phyloP scores from a whole-genome alignment of 2,329 filamentous ascomycete genomes.

The Xylariaceae sp. region DNA sequence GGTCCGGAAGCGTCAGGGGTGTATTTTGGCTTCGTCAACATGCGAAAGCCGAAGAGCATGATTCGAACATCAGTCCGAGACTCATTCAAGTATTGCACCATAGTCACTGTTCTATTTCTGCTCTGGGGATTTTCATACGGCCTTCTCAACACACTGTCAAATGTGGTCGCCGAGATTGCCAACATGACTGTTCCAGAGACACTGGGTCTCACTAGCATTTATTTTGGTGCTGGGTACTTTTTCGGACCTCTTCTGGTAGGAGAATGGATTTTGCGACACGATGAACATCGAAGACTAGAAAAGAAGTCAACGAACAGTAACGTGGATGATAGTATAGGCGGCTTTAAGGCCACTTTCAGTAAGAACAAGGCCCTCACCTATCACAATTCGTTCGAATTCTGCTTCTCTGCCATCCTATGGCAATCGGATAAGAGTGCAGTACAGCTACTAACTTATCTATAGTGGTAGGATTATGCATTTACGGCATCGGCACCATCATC shows the following conservation, averaged over 20 bases:
- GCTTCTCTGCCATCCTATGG: background rate
- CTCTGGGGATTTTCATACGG: conserved; percentile 93
- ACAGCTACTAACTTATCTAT: conserved; percentile 15
- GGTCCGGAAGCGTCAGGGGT: conserved; percentile 51
- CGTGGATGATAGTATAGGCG: conserved; percentile 55
- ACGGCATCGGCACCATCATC: conserved; percentile 78
- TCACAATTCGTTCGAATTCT: background rate
- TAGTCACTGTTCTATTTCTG: conserved; percentile 83
- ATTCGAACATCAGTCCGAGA: conserved; percentile 67
- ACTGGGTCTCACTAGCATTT: conserved; percentile 71
- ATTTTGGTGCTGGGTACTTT: conserved; percentile 74
- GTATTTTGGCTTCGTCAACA: conserved; percentile 81
- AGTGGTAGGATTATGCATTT: conserved; percentile 73
- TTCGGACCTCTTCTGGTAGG: conserved; percentile 73
- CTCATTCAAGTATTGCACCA: conserved; percentile 72
- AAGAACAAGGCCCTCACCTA: conserved; percentile 1
- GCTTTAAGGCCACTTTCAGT: conserved; percentile 80
- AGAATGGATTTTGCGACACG: conserved; percentile 71
- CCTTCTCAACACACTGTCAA: conserved; percentile 81
- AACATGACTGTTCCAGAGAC: conserved; percentile 66
- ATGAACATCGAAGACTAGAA: conserved; percentile 61
- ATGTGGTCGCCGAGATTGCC: conserved; percentile 67
- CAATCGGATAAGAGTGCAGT: too few relatives aligned
- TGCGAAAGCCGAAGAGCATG: conserved; percentile 72
- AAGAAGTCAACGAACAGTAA: conserved; percentile 45